These are phyloP conservation scores for Backusella mclennaniae DNA, from an alignment of 192 early-diverging fungal genomes.

Conservation along the genomic window DNA sequence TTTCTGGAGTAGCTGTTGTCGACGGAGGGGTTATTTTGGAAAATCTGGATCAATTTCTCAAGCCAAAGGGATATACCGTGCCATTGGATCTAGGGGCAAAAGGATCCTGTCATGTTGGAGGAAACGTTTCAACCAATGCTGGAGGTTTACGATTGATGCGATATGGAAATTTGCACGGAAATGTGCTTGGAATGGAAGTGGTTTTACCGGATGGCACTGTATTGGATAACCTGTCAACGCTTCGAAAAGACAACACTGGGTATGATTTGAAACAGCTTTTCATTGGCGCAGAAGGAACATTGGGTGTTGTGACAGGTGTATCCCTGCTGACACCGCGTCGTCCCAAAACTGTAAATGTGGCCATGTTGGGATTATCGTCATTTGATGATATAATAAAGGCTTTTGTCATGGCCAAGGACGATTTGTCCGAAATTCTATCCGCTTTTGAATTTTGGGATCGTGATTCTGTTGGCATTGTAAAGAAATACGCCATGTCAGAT, in stretches of 20 bases:
- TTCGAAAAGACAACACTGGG: conserved; percentile 98
- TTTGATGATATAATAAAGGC: conserved; percentile 79
- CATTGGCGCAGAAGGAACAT: conserved; percentile 94
- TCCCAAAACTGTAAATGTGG: conserved; percentile 66
- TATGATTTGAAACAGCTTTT: conserved; percentile 98
- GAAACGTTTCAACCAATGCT: conserved; percentile 96
- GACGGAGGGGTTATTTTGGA: conserved; percentile 94
- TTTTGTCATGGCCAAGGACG: conserved; percentile 72
- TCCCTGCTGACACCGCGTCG: conserved; percentile 80
- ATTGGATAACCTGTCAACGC: conserved; percentile 71
- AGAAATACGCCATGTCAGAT: conserved; percentile 57
- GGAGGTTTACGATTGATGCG: conserved; percentile 91
- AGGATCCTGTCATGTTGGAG: conserved; percentile 91
- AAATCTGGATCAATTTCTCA: conserved; percentile 78
- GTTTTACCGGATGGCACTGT: conserved; percentile 89
- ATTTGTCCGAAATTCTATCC: conserved; percentile 89
- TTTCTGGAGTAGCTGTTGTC: conserved; percentile 77
- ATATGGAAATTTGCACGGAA: conserved; percentile 93
- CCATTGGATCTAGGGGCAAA: conserved; percentile 90
- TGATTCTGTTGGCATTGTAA: conserved; percentile 67
- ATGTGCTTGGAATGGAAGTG: conserved; percentile 90
- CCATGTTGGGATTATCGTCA: conserved; percentile 70
- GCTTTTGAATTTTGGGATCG: conserved; percentile 98
- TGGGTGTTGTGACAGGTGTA: conserved; percentile 92
- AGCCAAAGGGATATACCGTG: conserved; percentile 79